Evolutionary conservation across 805 yeast genomes (phyloP).

Genomic region (Cyberlindnera xylosilytica): DNA sequence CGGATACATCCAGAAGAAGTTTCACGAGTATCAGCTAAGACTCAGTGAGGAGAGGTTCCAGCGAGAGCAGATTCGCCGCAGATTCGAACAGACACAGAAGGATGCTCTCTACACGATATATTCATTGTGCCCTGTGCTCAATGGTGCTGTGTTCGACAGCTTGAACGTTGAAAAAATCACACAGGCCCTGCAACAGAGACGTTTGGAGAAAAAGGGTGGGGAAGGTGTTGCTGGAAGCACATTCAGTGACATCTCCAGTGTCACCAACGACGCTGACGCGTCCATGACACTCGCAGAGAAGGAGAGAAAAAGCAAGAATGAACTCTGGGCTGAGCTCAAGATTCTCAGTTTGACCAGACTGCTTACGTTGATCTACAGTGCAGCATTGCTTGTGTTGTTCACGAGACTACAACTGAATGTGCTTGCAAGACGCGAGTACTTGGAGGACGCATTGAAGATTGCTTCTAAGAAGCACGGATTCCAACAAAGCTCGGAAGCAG

Average conservation of each 20-base stretch:
- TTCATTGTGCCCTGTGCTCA: slow-evolving; percentile 76
- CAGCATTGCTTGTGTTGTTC: slow-evolving; percentile 67
- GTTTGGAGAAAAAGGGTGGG: slow-evolving; percentile 33
- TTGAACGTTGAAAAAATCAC: slow-evolving; percentile 75
- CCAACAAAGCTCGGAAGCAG: slow-evolving; percentile 13
- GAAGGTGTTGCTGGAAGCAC: slow-evolving; percentile 7
- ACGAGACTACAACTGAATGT: slow-evolving; percentile 86
- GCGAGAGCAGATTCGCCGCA: slow-evolving; percentile 66
- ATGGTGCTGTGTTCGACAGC: slow-evolving; percentile 56
- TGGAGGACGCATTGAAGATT: slow-evolving; percentile 70
- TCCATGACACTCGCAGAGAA: background rate
- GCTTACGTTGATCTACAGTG: slow-evolving; percentile 65
- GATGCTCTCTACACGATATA: slow-evolving; percentile 83
- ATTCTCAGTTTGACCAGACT: slow-evolving; percentile 69
- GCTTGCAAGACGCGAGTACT: slow-evolving; percentile 80
- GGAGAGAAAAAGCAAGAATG: slow-evolving; percentile 46
- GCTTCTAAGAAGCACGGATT: slow-evolving; percentile 48
- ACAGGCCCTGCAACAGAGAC: slow-evolving; percentile 60
- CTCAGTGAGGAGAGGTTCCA: slow-evolving; percentile 57
- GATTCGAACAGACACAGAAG: slow-evolving; percentile 88
- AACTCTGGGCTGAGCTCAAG: slow-evolving; percentile 84
- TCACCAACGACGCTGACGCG: slow-evolving; percentile 33
- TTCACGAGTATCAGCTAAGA: slow-evolving; percentile 47
- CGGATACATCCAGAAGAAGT: slow-evolving; percentile 41
- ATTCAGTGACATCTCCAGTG: slow-evolving; percentile 13